Percentiles rank a stretch among this genome's conserved stretches.
phyloP scores from a whole-genome alignment of 2,329 filamentous ascomycete genomes.

The Microascus cirrosus region DNA sequence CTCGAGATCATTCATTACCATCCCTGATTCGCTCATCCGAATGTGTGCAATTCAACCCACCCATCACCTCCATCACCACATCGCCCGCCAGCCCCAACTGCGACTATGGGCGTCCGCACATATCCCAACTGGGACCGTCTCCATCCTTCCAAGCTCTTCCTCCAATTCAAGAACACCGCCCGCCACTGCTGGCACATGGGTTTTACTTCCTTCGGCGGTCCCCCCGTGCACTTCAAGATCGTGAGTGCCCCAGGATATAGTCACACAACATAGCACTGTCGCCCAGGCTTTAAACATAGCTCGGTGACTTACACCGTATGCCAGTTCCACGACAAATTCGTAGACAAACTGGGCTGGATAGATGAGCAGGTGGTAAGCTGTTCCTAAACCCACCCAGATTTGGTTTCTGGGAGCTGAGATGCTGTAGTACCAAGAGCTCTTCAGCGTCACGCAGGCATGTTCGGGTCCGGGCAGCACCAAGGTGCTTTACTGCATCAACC shows the following conservation, averaged over 20 bases:
- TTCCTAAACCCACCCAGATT: background rate
- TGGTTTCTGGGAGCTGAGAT: background rate
- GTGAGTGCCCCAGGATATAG: constrained; percentile 12
- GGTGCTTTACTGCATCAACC: constrained; percentile 57
- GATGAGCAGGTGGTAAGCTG: constrained; percentile 51
- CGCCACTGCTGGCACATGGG: constrained; percentile 45
- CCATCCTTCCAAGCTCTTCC: background rate
- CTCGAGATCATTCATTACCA: too few relatives aligned
- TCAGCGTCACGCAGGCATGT: constrained; percentile 56
- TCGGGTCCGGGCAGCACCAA: constrained; percentile 61
- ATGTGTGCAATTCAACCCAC: too few relatives aligned
- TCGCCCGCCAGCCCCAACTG: background rate
- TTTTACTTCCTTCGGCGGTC: constrained; percentile 55
- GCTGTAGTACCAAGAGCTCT: constrained; percentile 57
- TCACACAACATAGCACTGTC: background rate
- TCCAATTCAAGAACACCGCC: background rate
- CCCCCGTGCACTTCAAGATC: constrained; percentile 60
- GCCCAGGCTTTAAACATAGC: too few relatives aligned
- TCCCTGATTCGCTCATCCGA: too few relatives aligned
- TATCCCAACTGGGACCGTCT: background rate
- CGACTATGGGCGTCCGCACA: background rate
- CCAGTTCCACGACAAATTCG: constrained; percentile 48
- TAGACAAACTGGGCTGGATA: constrained; percentile 50
- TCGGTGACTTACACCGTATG: background rate
- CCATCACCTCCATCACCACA: background rate